phyloP scores from a whole-genome alignment of 148 eudicot species.

The Rhododendron ferrugineum region DNA sequence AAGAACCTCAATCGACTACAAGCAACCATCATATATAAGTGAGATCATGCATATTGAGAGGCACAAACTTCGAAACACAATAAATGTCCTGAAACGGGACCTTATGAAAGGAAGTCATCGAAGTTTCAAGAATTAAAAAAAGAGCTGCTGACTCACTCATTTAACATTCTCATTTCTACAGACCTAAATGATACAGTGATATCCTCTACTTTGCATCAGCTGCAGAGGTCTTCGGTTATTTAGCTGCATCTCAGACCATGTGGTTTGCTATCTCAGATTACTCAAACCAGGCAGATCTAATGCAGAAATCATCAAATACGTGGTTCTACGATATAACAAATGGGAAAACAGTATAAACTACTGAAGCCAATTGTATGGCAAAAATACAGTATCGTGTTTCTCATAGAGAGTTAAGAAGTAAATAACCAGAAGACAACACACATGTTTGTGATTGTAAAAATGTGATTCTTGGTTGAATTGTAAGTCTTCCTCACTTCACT shows the following conservation, averaged over 20 bases:
- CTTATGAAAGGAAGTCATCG: background rate
- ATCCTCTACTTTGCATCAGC: background rate
- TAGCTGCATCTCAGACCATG: background rate
- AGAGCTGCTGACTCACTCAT: background rate
- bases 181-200: background rate
- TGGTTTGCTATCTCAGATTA: background rate
- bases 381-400: background rate
- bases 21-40: background rate
- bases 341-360: background rate
- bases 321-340: background rate
- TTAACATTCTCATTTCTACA: background rate
- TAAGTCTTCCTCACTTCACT: background rate
- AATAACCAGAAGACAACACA: background rate
- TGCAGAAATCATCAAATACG: background rate
- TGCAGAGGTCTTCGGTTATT: slow-evolving; percentile 1
- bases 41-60: background rate
- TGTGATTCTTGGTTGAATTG: background rate
- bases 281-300: background rate
- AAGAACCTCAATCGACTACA: slow-evolving; percentile 6
- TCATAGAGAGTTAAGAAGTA: background rate
- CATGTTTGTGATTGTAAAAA: background rate
- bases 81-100: slow-evolving; percentile 1
- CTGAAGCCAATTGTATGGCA: background rate
- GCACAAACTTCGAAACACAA: background rate
- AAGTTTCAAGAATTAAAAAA: background rate